phyloP scores from a whole-genome alignment of 139 green algal species.

The Tetratostichococcus sp. region DNA sequence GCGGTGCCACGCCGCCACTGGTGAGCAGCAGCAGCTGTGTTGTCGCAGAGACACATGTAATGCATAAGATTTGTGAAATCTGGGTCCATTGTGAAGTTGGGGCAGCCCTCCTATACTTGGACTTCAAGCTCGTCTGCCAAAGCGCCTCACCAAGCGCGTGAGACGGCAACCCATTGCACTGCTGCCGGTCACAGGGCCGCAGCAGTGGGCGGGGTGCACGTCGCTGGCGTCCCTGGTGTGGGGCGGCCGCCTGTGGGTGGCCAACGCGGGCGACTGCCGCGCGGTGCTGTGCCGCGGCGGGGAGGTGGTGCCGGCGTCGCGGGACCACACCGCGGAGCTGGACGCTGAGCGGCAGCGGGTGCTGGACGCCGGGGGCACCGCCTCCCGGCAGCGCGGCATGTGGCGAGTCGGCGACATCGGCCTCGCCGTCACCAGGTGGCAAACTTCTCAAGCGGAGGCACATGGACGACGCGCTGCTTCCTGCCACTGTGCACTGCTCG shows the following conservation, averaged over 20 bases:
- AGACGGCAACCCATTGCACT: no score
- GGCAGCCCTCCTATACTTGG: no score
- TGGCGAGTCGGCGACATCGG: slow-evolving; percentile 72
- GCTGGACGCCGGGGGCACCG: slow-evolving; percentile 38
- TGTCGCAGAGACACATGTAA: background rate
- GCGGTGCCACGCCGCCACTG: background rate
- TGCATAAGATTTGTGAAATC: no score
- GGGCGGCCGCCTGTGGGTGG: slow-evolving; percentile 52
- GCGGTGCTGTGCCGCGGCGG: slow-evolving; percentile 68
- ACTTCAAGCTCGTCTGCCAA: no score
- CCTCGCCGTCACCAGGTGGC: slow-evolving; percentile 68
- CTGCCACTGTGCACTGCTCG: no score
- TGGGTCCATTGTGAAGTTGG: no score
- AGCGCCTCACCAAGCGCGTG: no score
- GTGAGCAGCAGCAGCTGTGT: background rate
- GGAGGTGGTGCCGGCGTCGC: slow-evolving; percentile 54
- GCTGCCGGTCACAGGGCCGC: slow-evolving; percentile 19
- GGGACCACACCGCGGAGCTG: slow-evolving; percentile 75
- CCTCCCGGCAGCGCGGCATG: slow-evolving; percentile 36
- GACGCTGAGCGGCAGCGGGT: slow-evolving; percentile 70
- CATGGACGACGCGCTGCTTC: no score
- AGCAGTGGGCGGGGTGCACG: slow-evolving; percentile 64
- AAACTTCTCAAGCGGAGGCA: no score
- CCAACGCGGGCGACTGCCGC: slow-evolving; percentile 86
- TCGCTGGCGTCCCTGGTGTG: slow-evolving; percentile 62